A percentile compares a stretch with the other conserved stretches of the same genome.
Conservation (phyloP, 257 asterid genomes). For the Echium plantagineum region DNA sequence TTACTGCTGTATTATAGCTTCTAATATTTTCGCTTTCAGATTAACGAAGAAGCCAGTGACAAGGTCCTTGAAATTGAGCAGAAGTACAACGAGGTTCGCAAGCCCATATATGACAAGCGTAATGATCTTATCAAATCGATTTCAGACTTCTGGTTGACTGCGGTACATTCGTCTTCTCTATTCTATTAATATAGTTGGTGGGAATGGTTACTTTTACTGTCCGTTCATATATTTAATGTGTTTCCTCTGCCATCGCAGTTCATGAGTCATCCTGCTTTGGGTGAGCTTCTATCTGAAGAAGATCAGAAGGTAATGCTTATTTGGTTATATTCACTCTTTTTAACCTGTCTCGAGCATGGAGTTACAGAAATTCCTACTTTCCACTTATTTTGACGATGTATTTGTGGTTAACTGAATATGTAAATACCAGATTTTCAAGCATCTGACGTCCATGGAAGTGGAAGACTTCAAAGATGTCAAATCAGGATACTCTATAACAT, state of each 20-base stretch:
- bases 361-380: not conserved
- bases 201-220: not conserved
- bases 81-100: slow-evolving; percentile 69
- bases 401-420: not conserved
- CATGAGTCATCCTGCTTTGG: slow-evolving; percentile 81
- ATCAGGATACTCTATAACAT: slow-evolving; percentile 76
- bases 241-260: slow-evolving; percentile 34
- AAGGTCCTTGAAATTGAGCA: slow-evolving; percentile 87
- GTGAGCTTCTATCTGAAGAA: slow-evolving; percentile 81
- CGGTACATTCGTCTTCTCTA: slow-evolving; percentile 40
- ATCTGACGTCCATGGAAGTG: slow-evolving; percentile 69
- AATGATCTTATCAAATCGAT: slow-evolving; percentile 59
- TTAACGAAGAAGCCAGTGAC: slow-evolving; percentile 93
- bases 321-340: not conserved
- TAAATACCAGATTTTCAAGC: slow-evolving; percentile 60
- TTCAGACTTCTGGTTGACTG: slow-evolving; percentile 96
- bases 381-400: not conserved
- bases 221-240: not conserved
- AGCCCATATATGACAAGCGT: slow-evolving; percentile 78
- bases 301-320: slow-evolving; percentile 66
- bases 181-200: not conserved
- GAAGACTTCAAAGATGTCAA: slow-evolving; percentile 88
- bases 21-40: slow-evolving; percentile 32
- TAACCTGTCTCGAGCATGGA: not conserved
- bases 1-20: not conserved